Evolutionary conservation across 192 early-diverging fungal species (phyloP).

Genomic region (Coemansia sp.): DNA sequence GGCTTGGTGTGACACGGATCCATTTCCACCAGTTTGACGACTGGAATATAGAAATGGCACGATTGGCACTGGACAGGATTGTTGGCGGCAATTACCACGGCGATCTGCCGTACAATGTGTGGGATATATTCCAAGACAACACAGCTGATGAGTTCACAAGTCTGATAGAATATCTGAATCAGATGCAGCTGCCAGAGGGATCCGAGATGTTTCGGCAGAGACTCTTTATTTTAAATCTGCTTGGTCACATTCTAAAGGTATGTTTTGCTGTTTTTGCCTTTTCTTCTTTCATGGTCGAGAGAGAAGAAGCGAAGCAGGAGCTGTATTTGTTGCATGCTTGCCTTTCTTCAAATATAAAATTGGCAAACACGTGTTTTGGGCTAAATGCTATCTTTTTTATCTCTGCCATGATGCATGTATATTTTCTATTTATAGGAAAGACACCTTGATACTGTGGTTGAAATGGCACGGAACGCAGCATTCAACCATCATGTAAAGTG

Average conservation of each 20-base stretch:
- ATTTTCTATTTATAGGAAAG: slow-evolving; percentile 26
- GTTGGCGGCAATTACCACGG: slow-evolving; percentile 20
- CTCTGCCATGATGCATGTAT: not conserved
- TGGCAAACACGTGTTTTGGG: too few relatives aligned
- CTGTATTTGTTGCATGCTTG: too few relatives aligned
- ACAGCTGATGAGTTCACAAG: not conserved
- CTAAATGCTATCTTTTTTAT: not conserved
- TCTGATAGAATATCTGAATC: slow-evolving; percentile 15
- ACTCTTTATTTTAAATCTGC: slow-evolving; percentile 29
- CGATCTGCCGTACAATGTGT: slow-evolving; percentile 32
- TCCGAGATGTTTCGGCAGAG: slow-evolving; percentile 18
- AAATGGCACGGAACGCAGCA: slow-evolving; percentile 30
- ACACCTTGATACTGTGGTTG: slow-evolving; percentile 21
- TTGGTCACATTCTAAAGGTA: slow-evolving; percentile 34
- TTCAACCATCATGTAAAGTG: slow-evolving; percentile 39
- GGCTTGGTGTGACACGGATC: slow-evolving; percentile 30
- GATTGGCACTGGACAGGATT: slow-evolving; percentile 11
- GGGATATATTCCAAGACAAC: slow-evolving; percentile 27
- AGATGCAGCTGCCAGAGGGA: slow-evolving; percentile 9
- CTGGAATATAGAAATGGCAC: slow-evolving; percentile 23
- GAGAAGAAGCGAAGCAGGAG: too few relatives aligned
- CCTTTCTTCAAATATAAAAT: too few relatives aligned
- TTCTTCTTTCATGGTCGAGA: too few relatives aligned
- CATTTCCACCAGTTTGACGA: slow-evolving; percentile 39
- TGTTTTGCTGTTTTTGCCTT: not conserved